These are phyloP conservation scores for Solanum ossicruentum DNA, from an alignment of 257 asterid species.

Conservation along the genomic window DNA sequence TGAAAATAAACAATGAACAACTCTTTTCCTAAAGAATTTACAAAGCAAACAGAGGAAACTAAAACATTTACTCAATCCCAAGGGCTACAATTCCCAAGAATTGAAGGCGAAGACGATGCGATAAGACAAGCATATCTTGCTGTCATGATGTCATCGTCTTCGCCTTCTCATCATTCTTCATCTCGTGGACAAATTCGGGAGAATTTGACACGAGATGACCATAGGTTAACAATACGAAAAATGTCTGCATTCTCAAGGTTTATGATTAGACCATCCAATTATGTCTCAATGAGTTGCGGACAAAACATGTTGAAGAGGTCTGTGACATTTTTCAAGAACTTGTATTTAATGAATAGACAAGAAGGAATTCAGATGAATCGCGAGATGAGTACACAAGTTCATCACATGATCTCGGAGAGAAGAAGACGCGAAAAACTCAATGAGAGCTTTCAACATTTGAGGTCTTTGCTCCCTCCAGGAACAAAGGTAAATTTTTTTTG, in stretches of 20 bases:
- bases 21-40: slow-evolving; percentile 20
- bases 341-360: slow-evolving; percentile 13
- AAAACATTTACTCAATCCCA: slow-evolving; percentile 15
- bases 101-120: slow-evolving; percentile 42
- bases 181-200: slow-evolving; percentile 2
- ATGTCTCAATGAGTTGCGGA: not conserved
- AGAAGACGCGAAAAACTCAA: slow-evolving; percentile 52
- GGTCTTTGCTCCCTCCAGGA: slow-evolving; percentile 71
- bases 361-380: slow-evolving; percentile 11
- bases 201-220: not conserved
- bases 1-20: slow-evolving; percentile 31
- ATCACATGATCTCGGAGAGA: slow-evolving; percentile 70
- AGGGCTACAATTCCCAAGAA: slow-evolving; percentile 22
- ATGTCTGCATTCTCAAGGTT: not conserved
- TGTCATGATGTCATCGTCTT: slow-evolving; percentile 27
- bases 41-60: slow-evolving; percentile 6
- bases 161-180: slow-evolving; percentile 4
- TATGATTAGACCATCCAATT: not conserved
- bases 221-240: not conserved
- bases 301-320: slow-evolving; percentile 39
- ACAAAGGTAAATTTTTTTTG: slow-evolving; percentile 35
- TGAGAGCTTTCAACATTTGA: slow-evolving; percentile 51
- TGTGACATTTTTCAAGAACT: slow-evolving; percentile 33
- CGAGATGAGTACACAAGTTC: slow-evolving; percentile 33
- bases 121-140: slow-evolving; percentile 52